Evolutionary conservation across 2,329 filamentous ascomycete species (phyloP).

Genomic region (Cladosporium sp.): DNA sequence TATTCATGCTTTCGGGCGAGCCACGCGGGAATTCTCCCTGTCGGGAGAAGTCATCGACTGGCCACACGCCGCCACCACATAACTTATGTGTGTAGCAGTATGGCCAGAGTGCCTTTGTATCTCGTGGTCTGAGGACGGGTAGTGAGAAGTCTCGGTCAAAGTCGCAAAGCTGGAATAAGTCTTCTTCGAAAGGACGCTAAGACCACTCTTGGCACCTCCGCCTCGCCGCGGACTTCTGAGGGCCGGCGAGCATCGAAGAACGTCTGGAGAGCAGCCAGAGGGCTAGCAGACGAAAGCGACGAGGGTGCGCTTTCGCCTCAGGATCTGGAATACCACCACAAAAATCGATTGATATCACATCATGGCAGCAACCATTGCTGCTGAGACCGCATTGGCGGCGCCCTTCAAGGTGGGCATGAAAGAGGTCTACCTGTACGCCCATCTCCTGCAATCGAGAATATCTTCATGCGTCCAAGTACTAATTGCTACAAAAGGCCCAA

Average conservation of each 20-base stretch:
- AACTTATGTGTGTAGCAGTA: background rate
- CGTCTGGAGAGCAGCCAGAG: conserved; percentile 7
- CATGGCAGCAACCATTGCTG: conserved; percentile 15
- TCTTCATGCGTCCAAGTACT: conserved; percentile 6
- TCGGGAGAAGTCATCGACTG: background rate
- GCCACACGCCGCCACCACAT: background rate
- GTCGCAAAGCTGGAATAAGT: conserved; percentile 10
- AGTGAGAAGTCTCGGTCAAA: background rate
- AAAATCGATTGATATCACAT: background rate
- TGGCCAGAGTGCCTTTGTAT: background rate
- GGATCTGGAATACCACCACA: background rate
- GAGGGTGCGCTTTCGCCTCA: background rate
- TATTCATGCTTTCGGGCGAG: background rate
- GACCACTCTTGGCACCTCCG: conserved; percentile 5
- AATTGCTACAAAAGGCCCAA: conserved; percentile 62
- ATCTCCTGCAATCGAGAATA: background rate
- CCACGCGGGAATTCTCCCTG: background rate
- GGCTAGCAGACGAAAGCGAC: background rate
- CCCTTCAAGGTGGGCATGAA: conserved; percentile 38
- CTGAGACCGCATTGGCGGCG: conserved; percentile 11
- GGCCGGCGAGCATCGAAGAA: background rate
- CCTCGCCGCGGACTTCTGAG: conserved; percentile 3
- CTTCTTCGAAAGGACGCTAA: background rate
- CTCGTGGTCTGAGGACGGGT: background rate
- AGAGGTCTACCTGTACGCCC: conserved; percentile 39